Percentiles rank a stretch among this genome's conserved stretches.
Evolutionary conservation across 2,329 filamentous ascomycete species (phyloP).

Genomic region (Teratosphaeriaceae sp.): DNA sequence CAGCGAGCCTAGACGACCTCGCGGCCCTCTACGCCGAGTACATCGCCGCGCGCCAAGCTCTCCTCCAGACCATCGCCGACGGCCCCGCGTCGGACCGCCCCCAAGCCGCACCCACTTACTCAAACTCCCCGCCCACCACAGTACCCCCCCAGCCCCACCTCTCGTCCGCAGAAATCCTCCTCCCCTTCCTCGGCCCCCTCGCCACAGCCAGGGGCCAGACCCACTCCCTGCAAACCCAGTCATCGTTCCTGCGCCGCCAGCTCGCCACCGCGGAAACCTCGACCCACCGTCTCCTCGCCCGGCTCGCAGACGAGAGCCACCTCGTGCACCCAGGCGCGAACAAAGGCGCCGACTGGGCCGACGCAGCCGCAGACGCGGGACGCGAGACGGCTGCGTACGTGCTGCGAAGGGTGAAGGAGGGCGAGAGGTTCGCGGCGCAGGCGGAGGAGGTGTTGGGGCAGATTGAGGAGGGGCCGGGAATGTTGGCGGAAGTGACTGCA

Average conservation of each 20-base stretch:
- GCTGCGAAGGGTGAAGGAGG: background rate
- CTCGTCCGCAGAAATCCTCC: slow-evolving; percentile 16
- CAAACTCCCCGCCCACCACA: too few relatives aligned
- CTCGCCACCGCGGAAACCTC: slow-evolving; percentile 18
- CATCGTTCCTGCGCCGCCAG: slow-evolving; percentile 20
- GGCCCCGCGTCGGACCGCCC: too few relatives aligned
- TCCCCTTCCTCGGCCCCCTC: slow-evolving; percentile 22
- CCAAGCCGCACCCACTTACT: too few relatives aligned
- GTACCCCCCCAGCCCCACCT: too few relatives aligned
- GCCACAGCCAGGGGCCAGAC: slow-evolving; percentile 16
- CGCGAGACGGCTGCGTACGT: slow-evolving; percentile 10
- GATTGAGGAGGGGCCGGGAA: too few relatives aligned
- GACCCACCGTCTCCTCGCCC: slow-evolving; percentile 20
- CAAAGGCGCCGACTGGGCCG: slow-evolving; percentile 21
- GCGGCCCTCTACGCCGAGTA: slow-evolving; percentile 23
- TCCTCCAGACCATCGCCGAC: slow-evolving; percentile 20
- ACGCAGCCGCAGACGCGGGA: slow-evolving; percentile 17
- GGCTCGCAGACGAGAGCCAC: slow-evolving; percentile 31
- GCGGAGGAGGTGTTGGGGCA: slow-evolving; percentile 8
- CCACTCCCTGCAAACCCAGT: slow-evolving; percentile 21
- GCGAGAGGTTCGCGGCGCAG: slow-evolving; percentile 2
- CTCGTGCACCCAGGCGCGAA: slow-evolving; percentile 24
- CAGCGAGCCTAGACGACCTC: slow-evolving; percentile 15
- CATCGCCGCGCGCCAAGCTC: slow-evolving; percentile 16
- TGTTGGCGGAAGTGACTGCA: too few relatives aligned